Base-by-base conservation (phyloP, 2,329 filamentous ascomycete genomes). In the Capronia americana region DNA sequence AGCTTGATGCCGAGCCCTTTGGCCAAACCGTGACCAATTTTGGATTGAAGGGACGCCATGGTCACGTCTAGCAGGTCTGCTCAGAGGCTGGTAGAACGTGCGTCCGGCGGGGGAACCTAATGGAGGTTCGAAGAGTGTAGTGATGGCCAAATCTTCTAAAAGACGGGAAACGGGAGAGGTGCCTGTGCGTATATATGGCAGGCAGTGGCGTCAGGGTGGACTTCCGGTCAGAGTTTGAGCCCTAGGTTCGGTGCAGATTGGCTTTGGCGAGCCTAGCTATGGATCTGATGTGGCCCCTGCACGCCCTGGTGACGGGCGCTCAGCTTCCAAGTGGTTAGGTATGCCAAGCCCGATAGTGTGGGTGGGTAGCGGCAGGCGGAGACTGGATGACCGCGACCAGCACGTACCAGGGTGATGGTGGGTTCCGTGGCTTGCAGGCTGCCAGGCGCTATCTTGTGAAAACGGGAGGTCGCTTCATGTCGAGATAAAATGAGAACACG, bases 1-100 rank as follows among this genome's bases (percentile, higher is more conserved):
- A 96, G 81, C 77, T 95, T 91, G 83, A 97, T 96, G 65, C 91
- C 90, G 41, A 97, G 84, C 67, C 83, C 84, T 78, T 92, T 95
- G 76, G 93, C 93, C 77, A 96, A 78, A 73, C 83, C 82, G 74
- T 90, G 90, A 79, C 92, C 90, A 70, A 90, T 72, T 77, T 90
- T 89, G 72, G 84, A 85, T 32, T 74, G 72, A 38, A 75, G 73
- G 11, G 71, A 66, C 48, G 65, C 57, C 70, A 71, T 73, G 20
- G 34, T 61, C 44, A 62, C 44, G 53, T 63, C 57, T 54, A 4
- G 30, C 61, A 34, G 53, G 30, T 34, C 17, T 50, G 32, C 11
- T 28, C 17, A 59, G 53, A 63, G 46, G 44, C 55, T 38, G 53
- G 53, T 26, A 56, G 68, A 38, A 41, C 41, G 56, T 64, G 58